Evolutionary conservation across 768 basidiomycete genomes (phyloP).

Genomic region (Mycena galopus): DNA sequence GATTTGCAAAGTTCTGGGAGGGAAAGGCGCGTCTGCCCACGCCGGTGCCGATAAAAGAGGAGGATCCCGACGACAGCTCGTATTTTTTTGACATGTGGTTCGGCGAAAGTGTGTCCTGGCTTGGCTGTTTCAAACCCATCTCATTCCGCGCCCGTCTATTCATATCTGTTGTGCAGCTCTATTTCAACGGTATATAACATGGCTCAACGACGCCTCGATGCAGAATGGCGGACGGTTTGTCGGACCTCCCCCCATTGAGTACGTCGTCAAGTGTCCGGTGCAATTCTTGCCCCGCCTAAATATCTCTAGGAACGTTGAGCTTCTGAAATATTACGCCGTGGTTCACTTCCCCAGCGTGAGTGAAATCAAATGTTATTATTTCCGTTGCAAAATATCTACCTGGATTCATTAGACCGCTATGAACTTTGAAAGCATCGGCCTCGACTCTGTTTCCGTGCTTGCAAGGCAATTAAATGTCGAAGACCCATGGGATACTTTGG

Average conservation of each 20-base stretch:
- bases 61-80: not conserved
- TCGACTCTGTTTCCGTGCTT: slow-evolving; percentile 8
- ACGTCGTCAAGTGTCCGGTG: not conserved
- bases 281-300: not conserved
- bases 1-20: slow-evolving; percentile 40
- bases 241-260: slow-evolving; percentile 23
- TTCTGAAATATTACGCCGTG: slow-evolving; percentile 19
- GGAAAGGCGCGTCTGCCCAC: slow-evolving; percentile 32
- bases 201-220: slow-evolving; percentile 28
- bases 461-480: not conserved
- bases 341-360: slow-evolving; percentile 23
- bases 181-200: slow-evolving; percentile 18
- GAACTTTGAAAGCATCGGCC: not conserved
- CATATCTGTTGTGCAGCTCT: not conserved
- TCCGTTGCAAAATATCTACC: not conserved
- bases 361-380: not conserved
- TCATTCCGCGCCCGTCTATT: not conserved
- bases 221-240: slow-evolving; percentile 27
- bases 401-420: slow-evolving; percentile 10
- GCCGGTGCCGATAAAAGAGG: not conserved
- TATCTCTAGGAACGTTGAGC: slow-evolving; percentile 4
- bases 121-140: not conserved
- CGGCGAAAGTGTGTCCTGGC: slow-evolving; percentile 4
- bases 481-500: slow-evolving; percentile 15
- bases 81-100: slow-evolving; percentile 22